Percentiles rank a stretch among this genome's conserved stretches.
These are phyloP conservation scores for Trichoderma gracile DNA, from an alignment of 2,329 filamentous ascomycete genomes.

Conservation along the genomic window DNA sequence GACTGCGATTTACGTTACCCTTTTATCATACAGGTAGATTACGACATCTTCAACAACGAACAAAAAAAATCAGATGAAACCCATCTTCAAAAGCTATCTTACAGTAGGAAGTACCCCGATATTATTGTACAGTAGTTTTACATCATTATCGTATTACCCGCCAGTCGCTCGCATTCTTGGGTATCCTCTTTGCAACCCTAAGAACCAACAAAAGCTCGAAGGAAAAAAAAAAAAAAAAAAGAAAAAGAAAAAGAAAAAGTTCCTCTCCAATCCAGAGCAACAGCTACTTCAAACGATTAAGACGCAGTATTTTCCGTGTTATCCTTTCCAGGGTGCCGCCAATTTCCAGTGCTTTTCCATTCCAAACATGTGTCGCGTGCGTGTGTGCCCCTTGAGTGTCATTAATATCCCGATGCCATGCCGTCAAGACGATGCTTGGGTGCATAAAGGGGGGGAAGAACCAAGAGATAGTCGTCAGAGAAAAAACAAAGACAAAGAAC, in stretches of 20 bases:
- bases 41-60: background rate
- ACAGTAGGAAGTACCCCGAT: background rate
- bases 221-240: no score
- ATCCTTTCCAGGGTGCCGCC: background rate
- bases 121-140: conserved; percentile 11
- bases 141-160: background rate
- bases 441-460: background rate
- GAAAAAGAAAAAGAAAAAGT: background rate
- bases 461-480: background rate
- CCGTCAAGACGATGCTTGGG: background rate
- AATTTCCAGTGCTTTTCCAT: conserved; percentile 15
- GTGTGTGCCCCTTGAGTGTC: background rate
- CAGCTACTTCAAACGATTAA: conserved; percentile 6
- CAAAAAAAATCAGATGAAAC: background rate
- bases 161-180: background rate
- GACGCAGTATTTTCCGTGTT: background rate
- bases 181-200: background rate
- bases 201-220: background rate
- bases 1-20: no score
- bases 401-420: background rate
- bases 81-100: background rate
- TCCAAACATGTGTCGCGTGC: background rate
- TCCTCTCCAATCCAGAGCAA: conserved; percentile 11
- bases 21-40: no score
- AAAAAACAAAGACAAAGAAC: background rate